phyloP scores from a whole-genome alignment of 1,284 basidiomycete species.

The Sanghuangporus sanghuang region DNA sequence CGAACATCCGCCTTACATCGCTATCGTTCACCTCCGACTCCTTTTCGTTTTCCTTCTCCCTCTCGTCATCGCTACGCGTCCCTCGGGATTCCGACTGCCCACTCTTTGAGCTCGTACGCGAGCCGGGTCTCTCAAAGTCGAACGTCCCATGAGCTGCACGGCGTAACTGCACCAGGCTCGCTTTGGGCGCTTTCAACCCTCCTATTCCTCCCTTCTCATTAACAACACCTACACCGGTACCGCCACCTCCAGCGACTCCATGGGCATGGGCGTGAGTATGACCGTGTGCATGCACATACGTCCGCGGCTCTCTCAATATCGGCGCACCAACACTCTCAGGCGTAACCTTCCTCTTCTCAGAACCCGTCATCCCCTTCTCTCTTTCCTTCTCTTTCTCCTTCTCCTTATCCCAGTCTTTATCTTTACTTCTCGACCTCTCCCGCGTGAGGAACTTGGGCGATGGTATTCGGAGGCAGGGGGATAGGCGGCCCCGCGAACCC shows the following conservation, averaged over 20 bases:
- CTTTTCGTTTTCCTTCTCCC: constrained; percentile 2
- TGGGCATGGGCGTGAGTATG: not conserved
- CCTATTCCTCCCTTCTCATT: constrained; percentile 1
- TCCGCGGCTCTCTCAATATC: constrained; percentile 12
- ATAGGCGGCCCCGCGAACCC: constrained; percentile 20
- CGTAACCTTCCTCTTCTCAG: constrained; percentile 20
- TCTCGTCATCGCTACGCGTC: constrained; percentile 14
- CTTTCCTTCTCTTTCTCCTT: constrained; percentile 20
- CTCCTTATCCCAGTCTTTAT: constrained; percentile 17
- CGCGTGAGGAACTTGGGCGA: constrained; percentile 20
- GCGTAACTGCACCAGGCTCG: not conserved
- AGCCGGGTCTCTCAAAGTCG: constrained; percentile 61
- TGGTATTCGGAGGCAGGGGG: constrained; percentile 20
- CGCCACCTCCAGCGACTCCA: not conserved
- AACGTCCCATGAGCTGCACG: constrained; percentile 44
- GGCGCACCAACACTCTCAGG: constrained; percentile 23
- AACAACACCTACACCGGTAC: not conserved
- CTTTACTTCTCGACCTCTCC: constrained; percentile 11
- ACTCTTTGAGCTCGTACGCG: constrained; percentile 19
- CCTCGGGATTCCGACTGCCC: constrained; percentile 13
- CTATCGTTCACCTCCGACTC: not conserved
- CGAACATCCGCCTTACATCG: not conserved
- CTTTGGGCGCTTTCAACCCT: not conserved
- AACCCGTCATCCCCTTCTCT: constrained; percentile 10
- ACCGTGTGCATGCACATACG: not conserved